Base-by-base conservation (phyloP, 495 filamentous ascomycete species). In the Penicillium waksmanii region DNA sequence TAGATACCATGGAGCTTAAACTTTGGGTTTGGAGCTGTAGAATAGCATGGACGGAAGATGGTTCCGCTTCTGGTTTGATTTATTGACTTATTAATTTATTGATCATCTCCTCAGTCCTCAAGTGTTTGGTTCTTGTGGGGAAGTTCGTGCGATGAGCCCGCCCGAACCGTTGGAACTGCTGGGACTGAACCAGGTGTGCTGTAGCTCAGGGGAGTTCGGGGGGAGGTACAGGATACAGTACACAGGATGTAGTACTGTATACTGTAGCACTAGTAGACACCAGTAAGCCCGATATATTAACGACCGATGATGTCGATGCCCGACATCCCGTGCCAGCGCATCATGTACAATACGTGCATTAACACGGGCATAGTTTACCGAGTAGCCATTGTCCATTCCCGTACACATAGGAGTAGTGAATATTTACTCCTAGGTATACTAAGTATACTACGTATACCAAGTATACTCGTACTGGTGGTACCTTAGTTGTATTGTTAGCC, bases 81-180 rank as follows among this genome's bases (percentile, higher is more conserved):
- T 34, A 31, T 10, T 55, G 27, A 34, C 35, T 51, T 52, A 25
- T 21, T 31, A 31, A 31, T 31, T 31, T 31, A 31, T 6, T 31
- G 27, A 31, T 9, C 27, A 31, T 31, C 27, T 31, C 27, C 27
- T 23, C 23, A 23, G 23, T 23, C 23, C 23, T 23, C 27, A 7
- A 9, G n/a, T 44, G 42, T 17, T 44, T 48, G 46, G 46, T 48
- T 27, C 46, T 27, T 48, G 46, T 48, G 46, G 46, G 21, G 46
- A 48, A 25, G 46, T 48, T 48, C 46, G 21, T 48, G 10, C 46
- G 9, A 13, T 25, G 21, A 27, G 23, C 19, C 19, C 19, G 23
- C 46, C 11, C 46, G 61, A 64, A 64, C 64, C 64, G 55, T 47
- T 61, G 65, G 65, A 58, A 48, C 64, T 35, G 23, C 51, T 62